Evolutionary conservation across 441 rosid species (phyloP).

Genomic region (Pelargonium exstipulatum): DNA sequence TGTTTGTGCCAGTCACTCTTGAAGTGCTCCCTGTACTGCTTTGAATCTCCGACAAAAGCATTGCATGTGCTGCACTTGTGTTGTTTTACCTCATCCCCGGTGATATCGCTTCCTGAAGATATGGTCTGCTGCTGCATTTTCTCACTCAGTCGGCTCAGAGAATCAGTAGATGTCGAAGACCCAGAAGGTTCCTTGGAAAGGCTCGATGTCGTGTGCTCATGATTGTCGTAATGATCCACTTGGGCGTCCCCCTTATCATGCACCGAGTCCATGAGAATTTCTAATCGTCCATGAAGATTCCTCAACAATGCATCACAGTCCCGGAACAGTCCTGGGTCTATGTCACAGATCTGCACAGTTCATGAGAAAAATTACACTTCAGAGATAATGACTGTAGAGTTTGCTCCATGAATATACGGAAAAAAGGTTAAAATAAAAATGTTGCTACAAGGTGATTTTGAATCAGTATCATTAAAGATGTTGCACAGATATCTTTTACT

Average conservation of each 20-base stretch:
- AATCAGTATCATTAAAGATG: no score
- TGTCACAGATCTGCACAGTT: constrained; percentile 57
- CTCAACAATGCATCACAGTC: constrained; percentile 76
- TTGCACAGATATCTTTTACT: no score
- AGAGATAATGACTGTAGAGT: neutral
- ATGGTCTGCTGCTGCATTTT: constrained; percentile 56
- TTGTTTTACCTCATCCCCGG: constrained; percentile 49
- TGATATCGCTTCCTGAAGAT: constrained; percentile 29
- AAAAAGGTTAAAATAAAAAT: no score
- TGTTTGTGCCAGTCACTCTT: constrained; percentile 97
- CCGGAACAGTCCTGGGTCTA: constrained; percentile 73
- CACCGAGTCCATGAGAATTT: constrained; percentile 81
- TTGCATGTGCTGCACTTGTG: constrained; percentile 81
- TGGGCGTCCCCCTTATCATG: constrained; percentile 84
- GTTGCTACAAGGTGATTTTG: no score
- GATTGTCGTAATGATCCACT: constrained; percentile 62
- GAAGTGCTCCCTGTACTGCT: constrained; percentile 78
- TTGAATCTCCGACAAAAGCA: constrained; percentile 62
- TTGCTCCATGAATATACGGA: neutral
- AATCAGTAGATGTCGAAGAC: constrained; percentile 24
- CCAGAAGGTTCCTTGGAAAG: constrained; percentile 17
- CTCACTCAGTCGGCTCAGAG: constrained; percentile 45
- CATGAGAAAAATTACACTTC: neutral
- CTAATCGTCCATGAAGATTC: constrained; percentile 77
- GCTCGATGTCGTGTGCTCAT: constrained; percentile 46